Conservation (phyloP, 192 early-diverging fungal species). For the Rhizophlyctis rosea region DNA sequence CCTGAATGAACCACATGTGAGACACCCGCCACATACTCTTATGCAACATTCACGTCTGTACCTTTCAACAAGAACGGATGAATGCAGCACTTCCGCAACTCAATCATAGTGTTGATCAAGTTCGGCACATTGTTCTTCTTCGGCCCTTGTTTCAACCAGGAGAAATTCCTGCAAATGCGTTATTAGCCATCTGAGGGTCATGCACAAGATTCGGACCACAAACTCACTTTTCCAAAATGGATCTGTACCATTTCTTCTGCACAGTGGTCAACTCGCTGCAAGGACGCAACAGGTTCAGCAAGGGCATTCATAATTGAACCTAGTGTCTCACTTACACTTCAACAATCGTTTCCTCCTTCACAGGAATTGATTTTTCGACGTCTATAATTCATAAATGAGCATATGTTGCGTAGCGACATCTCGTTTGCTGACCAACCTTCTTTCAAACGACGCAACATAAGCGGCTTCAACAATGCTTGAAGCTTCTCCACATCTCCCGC, state of each 20-base stretch:
- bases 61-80: slow-evolving; percentile 77
- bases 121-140: slow-evolving; percentile 66
- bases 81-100: slow-evolving; percentile 86
- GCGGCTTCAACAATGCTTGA: slow-evolving; percentile 72
- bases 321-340: slow-evolving; percentile 66
- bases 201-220: too few relatives aligned
- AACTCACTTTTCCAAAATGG: slow-evolving; percentile 66
- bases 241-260: slow-evolving; percentile 83
- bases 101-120: slow-evolving; percentile 84
- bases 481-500: slow-evolving; percentile 76
- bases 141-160: slow-evolving; percentile 74
- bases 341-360: slow-evolving; percentile 88
- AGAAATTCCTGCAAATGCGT: slow-evolving; percentile 56
- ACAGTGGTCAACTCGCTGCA: slow-evolving; percentile 68
- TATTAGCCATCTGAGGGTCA: too few relatives aligned
- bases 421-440: slow-evolving; percentile 38
- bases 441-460: slow-evolving; percentile 84
- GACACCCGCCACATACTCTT: background rate
- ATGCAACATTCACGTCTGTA: background rate
- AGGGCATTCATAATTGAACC: too few relatives aligned
- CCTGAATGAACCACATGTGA: slow-evolving; percentile 27
- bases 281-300: too few relatives aligned
- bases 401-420: background rate
- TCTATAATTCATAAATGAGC: slow-evolving; percentile 41
- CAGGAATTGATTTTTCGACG: slow-evolving; percentile 82